Conservation (phyloP, 208 protist species). For the Trypanosomatidae sp. region DNA sequence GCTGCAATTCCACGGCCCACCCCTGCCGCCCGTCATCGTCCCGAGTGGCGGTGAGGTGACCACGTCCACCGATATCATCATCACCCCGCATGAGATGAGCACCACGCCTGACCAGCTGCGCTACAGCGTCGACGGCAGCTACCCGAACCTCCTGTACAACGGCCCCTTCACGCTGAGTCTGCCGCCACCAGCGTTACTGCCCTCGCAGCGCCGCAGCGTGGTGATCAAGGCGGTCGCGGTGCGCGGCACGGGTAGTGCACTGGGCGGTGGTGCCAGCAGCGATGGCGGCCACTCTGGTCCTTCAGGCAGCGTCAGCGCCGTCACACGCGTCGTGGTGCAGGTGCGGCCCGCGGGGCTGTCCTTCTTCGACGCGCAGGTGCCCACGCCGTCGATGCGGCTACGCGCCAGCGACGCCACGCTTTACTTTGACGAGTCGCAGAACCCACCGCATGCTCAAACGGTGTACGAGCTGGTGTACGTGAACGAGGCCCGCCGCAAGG, state of each 20-base stretch:
- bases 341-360: conserved; percentile 57
- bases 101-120: conserved; percentile 59
- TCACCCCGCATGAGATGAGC: conserved; percentile 51
- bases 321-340: conserved; percentile 41
- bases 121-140: conserved; percentile 81
- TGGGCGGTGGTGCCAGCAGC: not conserved
- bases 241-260: not conserved
- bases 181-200: conserved; percentile 29
- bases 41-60: conserved; percentile 67
- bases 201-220: conserved; percentile 28
- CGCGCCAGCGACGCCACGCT: conserved; percentile 49
- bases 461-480: conserved; percentile 72
- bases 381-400: conserved; percentile 55
- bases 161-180: conserved; percentile 73
- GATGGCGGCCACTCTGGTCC: not conserved
- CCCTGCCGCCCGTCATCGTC: conserved; percentile 50
- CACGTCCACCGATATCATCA: conserved; percentile 64
- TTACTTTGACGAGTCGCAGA: conserved; percentile 78
- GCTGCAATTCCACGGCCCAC: not conserved
- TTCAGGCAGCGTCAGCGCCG: conserved; percentile 29
- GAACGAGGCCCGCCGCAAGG: conserved; percentile 49
- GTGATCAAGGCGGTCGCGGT: conserved; percentile 56
- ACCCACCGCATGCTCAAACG: conserved; percentile 50
- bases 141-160: conserved; percentile 71
- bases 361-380: conserved; percentile 61